A percentile compares a stretch with the other conserved stretches of the same genome.
phyloP scores from a whole-genome alignment of 2,329 filamentous ascomycete species.

The Pezicula neosporulosa region DNA sequence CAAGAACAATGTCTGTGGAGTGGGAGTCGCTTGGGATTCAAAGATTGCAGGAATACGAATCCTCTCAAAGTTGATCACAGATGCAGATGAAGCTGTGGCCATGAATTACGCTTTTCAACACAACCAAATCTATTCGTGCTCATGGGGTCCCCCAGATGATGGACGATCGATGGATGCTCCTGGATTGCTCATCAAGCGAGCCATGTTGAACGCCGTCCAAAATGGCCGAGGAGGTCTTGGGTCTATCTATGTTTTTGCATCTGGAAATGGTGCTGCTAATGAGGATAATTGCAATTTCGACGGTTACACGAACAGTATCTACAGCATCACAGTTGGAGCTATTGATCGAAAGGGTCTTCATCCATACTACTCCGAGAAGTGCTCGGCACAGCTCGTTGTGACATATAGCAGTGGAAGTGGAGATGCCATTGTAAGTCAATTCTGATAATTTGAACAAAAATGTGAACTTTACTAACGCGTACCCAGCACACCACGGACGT shows the following conservation, averaged over 20 bases:
- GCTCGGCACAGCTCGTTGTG: constrained; percentile 91
- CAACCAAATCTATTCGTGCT: constrained; percentile 98
- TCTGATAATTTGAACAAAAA: neutral
- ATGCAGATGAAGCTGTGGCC: constrained; percentile 86
- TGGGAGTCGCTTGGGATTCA: constrained; percentile 93
- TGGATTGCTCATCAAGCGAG: constrained; percentile 79
- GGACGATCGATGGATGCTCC: constrained; percentile 92
- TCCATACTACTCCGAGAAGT: constrained; percentile 94
- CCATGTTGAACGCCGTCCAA: constrained; percentile 90
- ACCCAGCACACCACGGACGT: constrained; percentile 86
- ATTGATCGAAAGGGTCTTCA: constrained; percentile 85
- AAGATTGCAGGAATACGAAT: constrained; percentile 91
- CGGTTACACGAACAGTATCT: constrained; percentile 98
- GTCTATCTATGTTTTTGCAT: constrained; percentile 94
- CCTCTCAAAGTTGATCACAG: constrained; percentile 83
- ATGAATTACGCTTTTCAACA: constrained; percentile 90
- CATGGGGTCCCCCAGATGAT: constrained; percentile 95
- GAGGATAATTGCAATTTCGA: constrained; percentile 99
- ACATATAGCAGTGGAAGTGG: constrained; percentile 91
- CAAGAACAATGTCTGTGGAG: constrained; percentile 88
- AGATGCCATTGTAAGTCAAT: constrained; percentile 68
- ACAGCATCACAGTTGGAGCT: constrained; percentile 94
- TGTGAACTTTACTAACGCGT: constrained; percentile 13
- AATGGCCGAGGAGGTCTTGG: constrained; percentile 80
- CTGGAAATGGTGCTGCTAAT: constrained; percentile 82